Percentiles rank a stretch among this genome's conserved stretches.
Evolutionary conservation across 2,329 filamentous ascomycete species (phyloP).

Genomic region (Xylaria sp.): DNA sequence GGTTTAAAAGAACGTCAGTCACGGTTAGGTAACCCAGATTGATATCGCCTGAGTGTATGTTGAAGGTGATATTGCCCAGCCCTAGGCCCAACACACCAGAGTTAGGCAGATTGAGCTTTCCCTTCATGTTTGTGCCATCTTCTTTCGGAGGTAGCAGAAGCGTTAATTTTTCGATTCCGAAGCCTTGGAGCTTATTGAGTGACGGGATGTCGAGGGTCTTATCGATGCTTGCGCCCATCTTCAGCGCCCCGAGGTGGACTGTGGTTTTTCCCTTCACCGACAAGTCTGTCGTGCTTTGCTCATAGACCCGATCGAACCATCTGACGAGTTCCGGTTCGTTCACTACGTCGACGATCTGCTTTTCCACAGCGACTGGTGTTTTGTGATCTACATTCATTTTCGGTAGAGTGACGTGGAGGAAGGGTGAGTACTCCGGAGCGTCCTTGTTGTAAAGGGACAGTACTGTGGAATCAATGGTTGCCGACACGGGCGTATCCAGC

Average conservation of each 20-base stretch:
- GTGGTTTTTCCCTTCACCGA: conserved; percentile 35
- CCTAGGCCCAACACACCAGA: conserved; percentile 39
- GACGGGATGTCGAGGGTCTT: conserved; percentile 39
- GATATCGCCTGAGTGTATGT: conserved; percentile 38
- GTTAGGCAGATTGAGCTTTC: conserved; percentile 42
- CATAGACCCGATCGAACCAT: conserved; percentile 39
- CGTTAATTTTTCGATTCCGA: conserved; percentile 33
- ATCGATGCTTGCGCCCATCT: conserved; percentile 35
- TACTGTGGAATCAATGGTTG: conserved; percentile 35
- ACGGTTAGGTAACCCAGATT: conserved; percentile 37
- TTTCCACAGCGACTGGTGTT: conserved; percentile 33
- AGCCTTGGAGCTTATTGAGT: conserved; percentile 37
- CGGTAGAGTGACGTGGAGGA: conserved; percentile 32
- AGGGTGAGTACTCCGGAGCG: conserved; percentile 29
- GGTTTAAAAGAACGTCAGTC: conserved; percentile 37
- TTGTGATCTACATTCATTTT: conserved; percentile 33
- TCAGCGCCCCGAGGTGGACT: conserved; percentile 38
- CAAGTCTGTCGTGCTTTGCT: conserved; percentile 33
- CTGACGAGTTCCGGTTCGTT: conserved; percentile 37
- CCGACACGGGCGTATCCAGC: conserved; percentile 36
- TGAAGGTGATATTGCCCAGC: conserved; percentile 43
- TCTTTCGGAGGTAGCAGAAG: conserved; percentile 35
- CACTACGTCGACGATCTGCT: conserved; percentile 34
- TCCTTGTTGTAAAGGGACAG: conserved; percentile 40
- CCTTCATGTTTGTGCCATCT: conserved; percentile 40